phyloP scores from a whole-genome alignment of 2,329 filamentous ascomycete species.

The Drechmeria coniospora region DNA sequence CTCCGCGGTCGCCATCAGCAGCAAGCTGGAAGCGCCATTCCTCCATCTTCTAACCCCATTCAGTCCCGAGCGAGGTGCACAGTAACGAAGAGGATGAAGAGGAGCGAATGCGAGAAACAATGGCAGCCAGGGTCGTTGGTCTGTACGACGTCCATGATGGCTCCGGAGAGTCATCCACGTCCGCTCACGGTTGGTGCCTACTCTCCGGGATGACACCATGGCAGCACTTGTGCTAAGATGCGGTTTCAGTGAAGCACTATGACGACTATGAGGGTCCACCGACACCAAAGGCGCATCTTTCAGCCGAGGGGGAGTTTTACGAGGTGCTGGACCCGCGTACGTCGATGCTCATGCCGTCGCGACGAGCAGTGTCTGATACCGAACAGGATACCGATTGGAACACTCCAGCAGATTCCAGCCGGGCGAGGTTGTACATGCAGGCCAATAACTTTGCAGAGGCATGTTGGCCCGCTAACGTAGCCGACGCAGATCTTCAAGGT shows the following conservation, averaged over 20 bases:
- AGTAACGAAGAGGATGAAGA: constrained; percentile 5
- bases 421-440: constrained; percentile 19
- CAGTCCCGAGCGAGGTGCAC: background rate
- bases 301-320: constrained; percentile 3
- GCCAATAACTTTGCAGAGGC: background rate
- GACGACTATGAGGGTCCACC: constrained; percentile 12
- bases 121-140: constrained; percentile 6
- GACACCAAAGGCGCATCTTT: constrained; percentile 7
- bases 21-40: no score
- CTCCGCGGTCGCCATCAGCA: no score
- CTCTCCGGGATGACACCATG: background rate
- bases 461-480: background rate
- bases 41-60: background rate
- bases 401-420: constrained; percentile 23
- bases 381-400: constrained; percentile 23
- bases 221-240: background rate
- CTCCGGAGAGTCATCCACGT: constrained; percentile 6
- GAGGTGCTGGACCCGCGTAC: constrained; percentile 22
- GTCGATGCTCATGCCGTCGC: constrained; percentile 2
- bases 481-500: constrained; percentile 35
- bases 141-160: constrained; percentile 7
- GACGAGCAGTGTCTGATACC: background rate
- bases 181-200: constrained; percentile 9
- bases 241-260: constrained; percentile 5
- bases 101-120: constrained; percentile 8